Percentiles rank a stretch among this genome's conserved stretches.
These are phyloP conservation scores for Cercophora sp. DNA, from an alignment of 495 filamentous ascomycete genomes.

Conservation along the genomic window DNA sequence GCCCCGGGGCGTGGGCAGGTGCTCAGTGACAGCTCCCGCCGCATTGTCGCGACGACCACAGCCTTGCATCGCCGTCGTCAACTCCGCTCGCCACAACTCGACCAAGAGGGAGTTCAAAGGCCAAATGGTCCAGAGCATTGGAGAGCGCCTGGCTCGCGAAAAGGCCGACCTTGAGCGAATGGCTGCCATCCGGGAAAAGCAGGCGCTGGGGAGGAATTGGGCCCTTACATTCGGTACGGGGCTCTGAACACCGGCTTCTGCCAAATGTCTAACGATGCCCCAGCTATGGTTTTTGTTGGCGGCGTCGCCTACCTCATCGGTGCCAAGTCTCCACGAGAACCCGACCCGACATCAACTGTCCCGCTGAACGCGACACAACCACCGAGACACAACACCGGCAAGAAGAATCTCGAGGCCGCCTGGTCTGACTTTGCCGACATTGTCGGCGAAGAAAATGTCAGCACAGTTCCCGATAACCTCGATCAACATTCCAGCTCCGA, in stretches of 20 bases:
- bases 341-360: conserved; percentile 66
- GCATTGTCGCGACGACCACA: conserved; percentile 5
- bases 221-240: conserved; percentile 60
- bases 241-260: conserved; percentile 2
- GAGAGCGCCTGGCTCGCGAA: conserved; percentile 70
- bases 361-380: conserved; percentile 57
- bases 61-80: conserved; percentile 3
- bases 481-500: conserved; percentile 74
- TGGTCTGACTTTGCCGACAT: conserved; percentile 89
- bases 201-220: conserved; percentile 52
- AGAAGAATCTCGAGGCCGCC: conserved; percentile 79
- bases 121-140: conserved; percentile 83
- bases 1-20: conserved; percentile 20
- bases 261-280: conserved; percentile 5
- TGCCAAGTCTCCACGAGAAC: conserved; percentile 52
- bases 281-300: conserved; percentile 57
- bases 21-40: conserved; percentile 8
- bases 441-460: conserved; percentile 80
- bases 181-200: conserved; percentile 52
- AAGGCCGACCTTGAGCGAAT: conserved; percentile 64
- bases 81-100: conserved; percentile 17
- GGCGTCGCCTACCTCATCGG: conserved; percentile 69
- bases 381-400: conserved; percentile 66
- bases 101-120: conserved; percentile 59
- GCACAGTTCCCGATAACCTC: conserved; percentile 64